Conservation (phyloP, 2,329 filamentous ascomycete genomes). For the Trichoderma simmonsii region DNA sequence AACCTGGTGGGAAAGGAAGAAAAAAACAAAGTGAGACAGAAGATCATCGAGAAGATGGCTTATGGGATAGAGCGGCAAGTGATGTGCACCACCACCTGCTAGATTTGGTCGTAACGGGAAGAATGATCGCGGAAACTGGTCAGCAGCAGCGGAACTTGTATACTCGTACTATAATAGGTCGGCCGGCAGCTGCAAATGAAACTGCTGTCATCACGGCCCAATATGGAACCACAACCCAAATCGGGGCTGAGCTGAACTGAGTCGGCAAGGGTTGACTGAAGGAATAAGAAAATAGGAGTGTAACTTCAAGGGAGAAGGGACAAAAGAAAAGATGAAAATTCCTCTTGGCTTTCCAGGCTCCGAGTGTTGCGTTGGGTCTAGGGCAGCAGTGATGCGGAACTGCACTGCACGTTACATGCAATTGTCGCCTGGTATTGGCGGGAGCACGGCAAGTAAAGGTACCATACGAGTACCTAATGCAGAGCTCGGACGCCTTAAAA, state of each 20-base stretch:
- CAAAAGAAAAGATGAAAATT: neutral
- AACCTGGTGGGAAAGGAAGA: neutral
- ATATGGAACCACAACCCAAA: slow-evolving; percentile 1
- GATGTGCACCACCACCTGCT: slow-evolving; percentile 15
- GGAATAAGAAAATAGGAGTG: neutral
- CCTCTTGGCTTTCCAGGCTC: neutral
- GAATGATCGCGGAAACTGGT: neutral
- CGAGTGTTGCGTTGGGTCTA: neutral
- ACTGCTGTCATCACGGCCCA: slow-evolving; percentile 2
- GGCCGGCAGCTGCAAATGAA: neutral
- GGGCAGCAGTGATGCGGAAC: neutral
- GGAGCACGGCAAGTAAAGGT: neutral
- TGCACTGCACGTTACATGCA: neutral
- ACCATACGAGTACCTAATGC: neutral
- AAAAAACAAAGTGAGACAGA: neutral
- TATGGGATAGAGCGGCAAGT: neutral
- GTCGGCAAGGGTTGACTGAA: neutral
- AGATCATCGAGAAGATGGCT: neutral
- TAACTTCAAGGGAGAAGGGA: neutral
- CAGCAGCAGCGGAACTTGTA: neutral
- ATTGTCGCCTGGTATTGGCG: neutral
- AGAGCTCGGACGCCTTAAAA: slow-evolving; percentile 6
- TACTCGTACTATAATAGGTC: neutral
- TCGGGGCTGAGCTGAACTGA: neutral
- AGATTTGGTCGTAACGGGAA: slow-evolving; percentile 4